phyloP scores from a whole-genome alignment of 257 asterid genomes.

The Ilex asprella region DNA sequence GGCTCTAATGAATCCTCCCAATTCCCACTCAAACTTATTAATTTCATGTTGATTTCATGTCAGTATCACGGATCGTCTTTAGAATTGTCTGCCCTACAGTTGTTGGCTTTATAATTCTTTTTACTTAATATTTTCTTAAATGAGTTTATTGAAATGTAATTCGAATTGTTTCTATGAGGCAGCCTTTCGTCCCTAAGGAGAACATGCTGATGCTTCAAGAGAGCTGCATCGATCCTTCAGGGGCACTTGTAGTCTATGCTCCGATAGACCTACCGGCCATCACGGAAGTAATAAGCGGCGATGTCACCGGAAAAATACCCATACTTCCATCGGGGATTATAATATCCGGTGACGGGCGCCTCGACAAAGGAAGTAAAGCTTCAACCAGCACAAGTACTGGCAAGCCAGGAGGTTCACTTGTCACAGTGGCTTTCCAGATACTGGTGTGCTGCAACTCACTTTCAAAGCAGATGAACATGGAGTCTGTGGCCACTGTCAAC shows the following conservation, averaged over 20 bases:
- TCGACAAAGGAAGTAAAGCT: conserved; percentile 13
- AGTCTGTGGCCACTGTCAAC: conserved; percentile 37
- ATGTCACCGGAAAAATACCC: conserved; percentile 21
- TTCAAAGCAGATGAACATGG: conserved; percentile 37
- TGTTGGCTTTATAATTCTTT: no score
- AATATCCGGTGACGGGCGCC: conserved; percentile 47
- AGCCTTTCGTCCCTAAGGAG: conserved; percentile 45
- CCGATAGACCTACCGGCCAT: conserved; percentile 32
- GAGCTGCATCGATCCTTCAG: conserved; percentile 37
- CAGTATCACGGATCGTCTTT: no score
- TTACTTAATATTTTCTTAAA: background rate
- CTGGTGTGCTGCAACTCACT: conserved; percentile 18
- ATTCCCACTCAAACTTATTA: no score
- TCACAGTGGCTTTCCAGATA: conserved; percentile 51
- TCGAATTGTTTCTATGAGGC: conserved; percentile 2
- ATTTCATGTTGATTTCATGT: no score
- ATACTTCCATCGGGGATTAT: conserved; percentile 63
- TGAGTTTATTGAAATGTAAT: background rate
- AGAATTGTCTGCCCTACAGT: background rate
- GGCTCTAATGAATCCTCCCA: no score
- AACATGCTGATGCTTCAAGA: conserved; percentile 59
- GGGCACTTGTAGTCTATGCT: conserved; percentile 47
- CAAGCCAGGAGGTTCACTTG: conserved; percentile 33
- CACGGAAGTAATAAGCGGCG: conserved; percentile 31
- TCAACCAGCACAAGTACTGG: conserved; percentile 17